These are phyloP conservation scores for Pterocarpus santalinus DNA, from an alignment of 306 rosid species.

Conservation along the genomic window DNA sequence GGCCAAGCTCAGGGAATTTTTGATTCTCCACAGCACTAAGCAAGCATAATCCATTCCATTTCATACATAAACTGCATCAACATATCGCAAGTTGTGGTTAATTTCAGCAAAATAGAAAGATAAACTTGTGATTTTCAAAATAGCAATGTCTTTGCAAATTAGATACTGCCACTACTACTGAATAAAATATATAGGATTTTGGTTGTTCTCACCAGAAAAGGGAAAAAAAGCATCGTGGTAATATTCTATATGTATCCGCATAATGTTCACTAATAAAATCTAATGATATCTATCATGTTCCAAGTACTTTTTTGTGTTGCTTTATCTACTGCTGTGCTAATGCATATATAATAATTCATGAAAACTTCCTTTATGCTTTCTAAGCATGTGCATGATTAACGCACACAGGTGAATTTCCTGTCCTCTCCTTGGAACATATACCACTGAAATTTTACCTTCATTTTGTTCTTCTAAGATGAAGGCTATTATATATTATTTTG, in stretches of 20 bases:
- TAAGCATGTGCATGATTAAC: conserved; percentile 62
- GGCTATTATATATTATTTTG: conserved; percentile 54
- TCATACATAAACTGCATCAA: conserved; percentile 27
- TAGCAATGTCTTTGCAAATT: conserved; percentile 29
- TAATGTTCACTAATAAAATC: conserved; percentile 41
- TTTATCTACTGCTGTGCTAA: conserved; percentile 44
- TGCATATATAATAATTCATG: conserved; percentile 41
- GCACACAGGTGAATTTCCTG: conserved; percentile 51
- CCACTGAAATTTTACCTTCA: conserved; percentile 38
- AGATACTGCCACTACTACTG: conserved; percentile 31
- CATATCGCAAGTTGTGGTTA: conserved; percentile 26
- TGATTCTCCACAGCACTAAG: conserved; percentile 64
- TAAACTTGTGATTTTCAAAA: neutral
- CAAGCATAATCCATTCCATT: conserved; percentile 44
- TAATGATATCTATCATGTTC: conserved; percentile 51
- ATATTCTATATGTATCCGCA: conserved; percentile 34
- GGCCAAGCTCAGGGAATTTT: conserved; percentile 77
- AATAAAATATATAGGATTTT: conserved; percentile 15
- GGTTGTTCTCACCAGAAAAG: conserved; percentile 33
- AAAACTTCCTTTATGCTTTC: conserved; percentile 48
- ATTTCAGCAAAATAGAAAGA: conserved; percentile 36
- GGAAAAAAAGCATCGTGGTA: neutral
- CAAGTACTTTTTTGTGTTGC: conserved; percentile 32
- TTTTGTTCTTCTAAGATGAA: conserved; percentile 36
- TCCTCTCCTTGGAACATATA: conserved; percentile 50